phyloP scores from a whole-genome alignment of 2,329 filamentous ascomycete genomes.

The Thelonectria olida region DNA sequence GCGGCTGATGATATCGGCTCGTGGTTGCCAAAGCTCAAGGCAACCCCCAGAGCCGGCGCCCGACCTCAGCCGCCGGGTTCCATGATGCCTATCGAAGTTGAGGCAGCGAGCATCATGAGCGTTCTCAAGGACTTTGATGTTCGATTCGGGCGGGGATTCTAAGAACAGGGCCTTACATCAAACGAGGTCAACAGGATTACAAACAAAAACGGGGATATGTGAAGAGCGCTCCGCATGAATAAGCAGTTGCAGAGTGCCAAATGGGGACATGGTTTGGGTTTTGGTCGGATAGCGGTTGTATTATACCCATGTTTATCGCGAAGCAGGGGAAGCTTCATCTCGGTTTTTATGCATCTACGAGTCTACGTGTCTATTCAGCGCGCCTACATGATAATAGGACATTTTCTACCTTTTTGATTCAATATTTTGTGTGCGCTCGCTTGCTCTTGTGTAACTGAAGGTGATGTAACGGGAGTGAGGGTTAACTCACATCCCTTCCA shows the following conservation, averaged over 20 bases:
- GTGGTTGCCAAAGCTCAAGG: slow-evolving; percentile 79
- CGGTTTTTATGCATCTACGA: slow-evolving; percentile 36
- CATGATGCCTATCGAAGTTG: slow-evolving; percentile 76
- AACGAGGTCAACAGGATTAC: slow-evolving; percentile 5
- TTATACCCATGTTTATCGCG: slow-evolving; percentile 41
- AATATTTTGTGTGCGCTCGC: not conserved
- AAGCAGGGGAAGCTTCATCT: slow-evolving; percentile 33
- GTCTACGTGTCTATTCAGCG: slow-evolving; percentile 35
- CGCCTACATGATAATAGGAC: not conserved
- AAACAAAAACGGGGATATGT: slow-evolving; percentile 23
- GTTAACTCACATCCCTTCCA: not conserved
- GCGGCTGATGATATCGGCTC: slow-evolving; percentile 78
- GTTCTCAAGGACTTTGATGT: slow-evolving; percentile 85
- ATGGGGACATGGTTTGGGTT: slow-evolving; percentile 32
- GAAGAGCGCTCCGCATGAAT: slow-evolving; percentile 18
- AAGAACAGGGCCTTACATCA: slow-evolving; percentile 20
- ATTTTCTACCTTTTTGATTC: slow-evolving; percentile 9
- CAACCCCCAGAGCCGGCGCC: slow-evolving; percentile 54
- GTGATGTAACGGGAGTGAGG: not conserved
- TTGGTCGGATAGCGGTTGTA: slow-evolving; percentile 40
- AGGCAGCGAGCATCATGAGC: slow-evolving; percentile 85
- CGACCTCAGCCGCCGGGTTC: slow-evolving; percentile 46
- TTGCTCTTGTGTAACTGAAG: not conserved
- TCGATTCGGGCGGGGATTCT: slow-evolving; percentile 66
- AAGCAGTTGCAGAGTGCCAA: slow-evolving; percentile 27